Percentiles rank a stretch among this genome's conserved stretches.
These are phyloP conservation scores for Puccinia sorghi DNA, from an alignment of 1,284 basidiomycete genomes.

Conservation along the genomic window DNA sequence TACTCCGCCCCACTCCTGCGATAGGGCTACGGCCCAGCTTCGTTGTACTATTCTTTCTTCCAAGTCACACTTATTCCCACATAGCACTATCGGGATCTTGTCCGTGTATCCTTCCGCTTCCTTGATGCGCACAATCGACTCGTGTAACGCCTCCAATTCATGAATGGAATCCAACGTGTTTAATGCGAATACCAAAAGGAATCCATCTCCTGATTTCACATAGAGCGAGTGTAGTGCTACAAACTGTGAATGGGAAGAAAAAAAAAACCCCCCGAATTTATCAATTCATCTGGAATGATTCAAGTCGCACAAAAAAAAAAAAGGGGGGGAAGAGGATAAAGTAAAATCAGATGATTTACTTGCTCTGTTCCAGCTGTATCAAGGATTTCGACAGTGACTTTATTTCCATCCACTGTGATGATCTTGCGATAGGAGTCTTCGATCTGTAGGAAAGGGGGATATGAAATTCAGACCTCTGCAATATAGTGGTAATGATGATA, in stretches of 20 bases:
- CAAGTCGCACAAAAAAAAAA: not conserved
- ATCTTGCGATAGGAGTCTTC: conserved; percentile 60
- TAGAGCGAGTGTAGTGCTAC: conserved; percentile 57
- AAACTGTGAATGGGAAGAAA: conserved; percentile 51
- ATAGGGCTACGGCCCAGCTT: conserved; percentile 68
- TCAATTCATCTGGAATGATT: not conserved
- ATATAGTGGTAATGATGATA: conserved; percentile 61
- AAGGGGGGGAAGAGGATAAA: no score
- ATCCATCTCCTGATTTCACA: conserved; percentile 66
- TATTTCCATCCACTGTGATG: conserved; percentile 59
- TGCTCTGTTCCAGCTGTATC: conserved; percentile 90
- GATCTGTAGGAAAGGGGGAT: conserved; percentile 52
- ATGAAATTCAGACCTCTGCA: not conserved
- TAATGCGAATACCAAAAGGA: conserved; percentile 78
- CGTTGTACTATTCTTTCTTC: conserved; percentile 77
- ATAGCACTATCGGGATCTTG: conserved; percentile 72
- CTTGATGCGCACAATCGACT: conserved; percentile 77
- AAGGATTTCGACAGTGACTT: conserved; percentile 70
- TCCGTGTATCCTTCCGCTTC: conserved; percentile 56
- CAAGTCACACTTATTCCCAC: conserved; percentile 84
- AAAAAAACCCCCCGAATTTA: not conserved
- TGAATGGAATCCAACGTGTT: conserved; percentile 74
- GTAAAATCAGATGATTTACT: conserved; percentile 49
- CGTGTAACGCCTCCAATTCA: conserved; percentile 74
- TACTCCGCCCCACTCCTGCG: conserved; percentile 67